Base-by-base conservation (phyloP, 139 green algal species). In the Tetradesmus obliquus region DNA sequence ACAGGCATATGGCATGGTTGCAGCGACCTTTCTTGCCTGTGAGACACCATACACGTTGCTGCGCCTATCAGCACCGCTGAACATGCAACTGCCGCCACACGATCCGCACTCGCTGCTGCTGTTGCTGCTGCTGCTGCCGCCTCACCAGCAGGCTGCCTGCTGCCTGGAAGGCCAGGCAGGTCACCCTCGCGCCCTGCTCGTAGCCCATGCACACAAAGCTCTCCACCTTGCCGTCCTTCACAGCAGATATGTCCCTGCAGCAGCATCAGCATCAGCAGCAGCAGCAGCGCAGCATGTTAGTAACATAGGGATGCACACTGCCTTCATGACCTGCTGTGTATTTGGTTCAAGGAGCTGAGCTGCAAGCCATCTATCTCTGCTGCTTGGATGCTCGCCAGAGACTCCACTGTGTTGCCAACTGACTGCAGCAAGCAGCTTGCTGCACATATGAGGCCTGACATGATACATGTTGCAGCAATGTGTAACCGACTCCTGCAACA, bases 191-290 rank as follows among this genome's bases (percentile, higher is more conserved):
- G 79, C 82, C 55, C 20, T 89, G 55, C 13, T 94, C 90, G 87
- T 95, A 95, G 57, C 95, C 93, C 72, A 93, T 94, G 93, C 95
- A 96, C 24, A 95, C 90, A 83, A 57, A 89, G 22, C 66, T 88
- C 81, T 88, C 82, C 15, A 88, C 62, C 66, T 82, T 82, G 62
- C 82, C 82, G 45, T 92, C 82, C 24, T 82, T 88, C 5, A 88
- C 82, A 55, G 60, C 81, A 20, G 53, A 84, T 1, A 92, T 62
- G 12, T 92, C 89, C 88, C 88, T 91, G 88, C 55, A 91, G 3
- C 9, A 69, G 3, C 72, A 88, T 10, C 55, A 88, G 57, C 82
- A 54, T 12, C 51, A 57, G 79, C 24, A 84, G 72, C 79, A 24
- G 82, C 51, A 45, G 9, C 55, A 88, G 10, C 55, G 54, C n/a